phyloP scores from a whole-genome alignment of 768 basidiomycete species.

The Clitopilus hobsonii region DNA sequence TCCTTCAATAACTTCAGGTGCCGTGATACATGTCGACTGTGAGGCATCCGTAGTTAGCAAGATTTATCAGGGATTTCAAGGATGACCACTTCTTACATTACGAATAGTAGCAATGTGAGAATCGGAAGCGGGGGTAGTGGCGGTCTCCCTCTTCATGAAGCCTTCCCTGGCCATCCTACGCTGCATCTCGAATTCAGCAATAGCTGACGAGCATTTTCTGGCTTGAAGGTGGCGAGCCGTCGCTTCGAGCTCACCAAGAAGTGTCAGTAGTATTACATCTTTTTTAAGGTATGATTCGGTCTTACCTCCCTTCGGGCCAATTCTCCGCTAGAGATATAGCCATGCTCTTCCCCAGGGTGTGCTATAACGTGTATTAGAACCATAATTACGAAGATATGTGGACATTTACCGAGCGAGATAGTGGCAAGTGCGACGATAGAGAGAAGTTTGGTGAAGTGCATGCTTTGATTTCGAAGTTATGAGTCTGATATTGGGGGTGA shows the following conservation, averaged over 20 bases:
- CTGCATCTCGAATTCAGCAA: conserved; percentile 2
- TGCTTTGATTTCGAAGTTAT: too few relatives aligned
- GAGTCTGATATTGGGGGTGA: too few relatives aligned
- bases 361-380: not conserved
- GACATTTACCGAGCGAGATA: not conserved
- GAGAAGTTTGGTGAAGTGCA: conserved; percentile 1
- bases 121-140: conserved; percentile 2
- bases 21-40: conserved; percentile 4
- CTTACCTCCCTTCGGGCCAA: conserved; percentile 1
- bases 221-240: conserved; percentile 1
- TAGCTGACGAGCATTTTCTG: conserved; percentile 5
- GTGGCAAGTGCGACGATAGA: conserved; percentile 1
- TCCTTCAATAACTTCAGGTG: conserved; percentile 8
- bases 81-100: not conserved
- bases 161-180: conserved; percentile 3
- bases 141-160: conserved; percentile 7
- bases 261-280: too few relatives aligned
- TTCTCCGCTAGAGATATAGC: not conserved
- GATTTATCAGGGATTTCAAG: not conserved
- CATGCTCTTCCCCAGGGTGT: conserved; percentile 6
- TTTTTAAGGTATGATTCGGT: not conserved
- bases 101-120: conserved; percentile 4
- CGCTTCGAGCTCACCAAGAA: conserved; percentile 3
- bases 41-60: not conserved
- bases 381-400: not conserved